Percentiles rank a stretch among this genome's conserved stretches.
Conservation (phyloP, 768 basidiomycete genomes). For the Boletales sp. region DNA sequence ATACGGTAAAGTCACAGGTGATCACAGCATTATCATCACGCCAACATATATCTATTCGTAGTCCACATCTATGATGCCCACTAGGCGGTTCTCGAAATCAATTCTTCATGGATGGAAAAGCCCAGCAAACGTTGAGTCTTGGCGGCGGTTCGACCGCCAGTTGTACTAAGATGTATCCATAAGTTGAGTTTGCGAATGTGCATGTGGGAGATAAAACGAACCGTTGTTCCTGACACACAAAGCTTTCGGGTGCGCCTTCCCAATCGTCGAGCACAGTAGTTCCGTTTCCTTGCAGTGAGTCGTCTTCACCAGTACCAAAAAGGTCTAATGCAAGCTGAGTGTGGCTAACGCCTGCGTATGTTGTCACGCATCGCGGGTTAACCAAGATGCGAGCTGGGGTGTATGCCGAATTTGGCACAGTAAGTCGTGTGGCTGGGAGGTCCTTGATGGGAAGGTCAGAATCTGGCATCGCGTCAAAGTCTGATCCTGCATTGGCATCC, state of each 20-base stretch:
- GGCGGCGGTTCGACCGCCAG: constrained; percentile 83
- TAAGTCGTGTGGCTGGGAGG: constrained; percentile 37
- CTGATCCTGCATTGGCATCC: constrained; percentile 82
- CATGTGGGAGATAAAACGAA: constrained; percentile 28
- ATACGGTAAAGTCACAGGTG: background rate
- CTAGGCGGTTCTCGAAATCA: constrained; percentile 29
- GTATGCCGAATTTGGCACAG: constrained; percentile 87
- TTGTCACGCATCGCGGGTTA: constrained; percentile 95
- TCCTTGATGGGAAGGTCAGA: constrained; percentile 39
- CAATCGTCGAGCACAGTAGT: constrained; percentile 81
- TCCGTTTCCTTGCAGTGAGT: constrained; percentile 54
- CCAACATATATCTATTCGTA: background rate
- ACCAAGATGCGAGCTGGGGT: constrained; percentile 87
- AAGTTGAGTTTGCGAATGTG: background rate
- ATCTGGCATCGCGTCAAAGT: constrained; percentile 83
- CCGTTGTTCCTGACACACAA: constrained; percentile 96
- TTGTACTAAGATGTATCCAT: constrained; percentile 48
- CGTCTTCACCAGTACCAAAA: constrained; percentile 76
- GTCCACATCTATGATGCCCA: background rate
- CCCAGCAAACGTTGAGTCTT: constrained; percentile 83
- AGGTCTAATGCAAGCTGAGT: constrained; percentile 93
- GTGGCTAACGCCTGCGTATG: constrained; percentile 96
- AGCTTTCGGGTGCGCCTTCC: constrained; percentile 95
- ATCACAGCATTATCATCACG: background rate
- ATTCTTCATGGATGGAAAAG: constrained; percentile 79